Evolutionary conservation across 2,329 filamentous ascomycete genomes (phyloP).

Genomic region (Calonectria pauciramosa): DNA sequence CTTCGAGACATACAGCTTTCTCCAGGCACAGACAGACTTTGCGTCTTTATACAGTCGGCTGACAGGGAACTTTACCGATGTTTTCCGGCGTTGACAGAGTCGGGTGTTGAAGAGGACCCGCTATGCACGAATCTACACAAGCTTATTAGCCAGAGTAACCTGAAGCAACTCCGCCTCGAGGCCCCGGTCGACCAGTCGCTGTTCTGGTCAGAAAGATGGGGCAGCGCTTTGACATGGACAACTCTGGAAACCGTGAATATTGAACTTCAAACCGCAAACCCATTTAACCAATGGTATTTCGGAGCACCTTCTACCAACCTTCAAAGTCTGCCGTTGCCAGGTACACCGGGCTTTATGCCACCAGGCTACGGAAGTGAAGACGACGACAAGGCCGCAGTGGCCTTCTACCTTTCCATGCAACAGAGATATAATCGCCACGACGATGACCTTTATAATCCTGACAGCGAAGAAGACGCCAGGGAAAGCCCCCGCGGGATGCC

Average conservation of each 20-base stretch:
- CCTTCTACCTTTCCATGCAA: not conserved
- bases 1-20: not conserved
- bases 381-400: not conserved
- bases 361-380: not conserved
- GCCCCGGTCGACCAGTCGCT: not conserved
- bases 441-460: no score
- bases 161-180: not conserved
- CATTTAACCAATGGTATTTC: not conserved
- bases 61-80: not conserved
- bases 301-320: not conserved
- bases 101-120: not conserved
- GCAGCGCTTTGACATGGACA: not conserved
- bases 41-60: not conserved
- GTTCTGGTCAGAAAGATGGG: not conserved
- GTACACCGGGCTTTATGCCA: not conserved
- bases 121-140: not conserved
- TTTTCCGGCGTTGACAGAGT: not conserved
- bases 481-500: not conserved
- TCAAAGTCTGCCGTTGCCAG: not conserved
- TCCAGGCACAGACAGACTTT: not conserved
- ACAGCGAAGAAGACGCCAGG: not conserved
- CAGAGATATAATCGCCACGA: not conserved
- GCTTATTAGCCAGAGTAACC: not conserved
- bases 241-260: not conserved
- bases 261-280: not conserved